phyloP scores from a whole-genome alignment of 2,329 filamentous ascomycete genomes.

The Curvularia sp. region DNA sequence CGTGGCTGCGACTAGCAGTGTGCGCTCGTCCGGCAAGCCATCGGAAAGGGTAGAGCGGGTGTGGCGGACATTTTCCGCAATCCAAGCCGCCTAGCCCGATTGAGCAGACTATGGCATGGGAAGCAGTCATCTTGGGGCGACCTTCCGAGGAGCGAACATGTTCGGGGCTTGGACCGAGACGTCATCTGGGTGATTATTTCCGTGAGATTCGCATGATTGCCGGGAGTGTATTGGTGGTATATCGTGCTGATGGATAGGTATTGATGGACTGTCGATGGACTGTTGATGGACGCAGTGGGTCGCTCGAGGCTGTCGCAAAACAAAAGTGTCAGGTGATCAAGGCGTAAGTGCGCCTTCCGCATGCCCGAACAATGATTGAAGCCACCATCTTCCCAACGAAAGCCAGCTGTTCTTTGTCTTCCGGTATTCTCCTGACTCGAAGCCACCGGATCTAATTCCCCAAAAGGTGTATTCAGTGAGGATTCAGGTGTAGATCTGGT shows the following conservation, averaged over 20 bases:
- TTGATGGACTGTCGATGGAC: background rate
- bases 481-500: background rate
- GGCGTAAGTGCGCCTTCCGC: slow-evolving; percentile 3
- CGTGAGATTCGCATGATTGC: background rate
- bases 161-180: background rate
- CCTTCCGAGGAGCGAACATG: background rate
- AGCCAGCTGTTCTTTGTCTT: background rate
- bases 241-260: background rate
- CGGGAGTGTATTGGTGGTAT: background rate
- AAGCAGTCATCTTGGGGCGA: slow-evolving; percentile 1
- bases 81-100: slow-evolving; percentile 19
- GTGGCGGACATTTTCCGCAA: slow-evolving; percentile 28
- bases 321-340: slow-evolving; percentile 6
- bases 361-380: slow-evolving; percentile 4
- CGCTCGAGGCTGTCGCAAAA: background rate
- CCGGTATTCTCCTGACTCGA: slow-evolving; percentile 2
- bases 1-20: slow-evolving; percentile 8
- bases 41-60: slow-evolving; percentile 21
- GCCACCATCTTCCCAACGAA: background rate
- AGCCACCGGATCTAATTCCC: background rate
- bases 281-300: background rate
- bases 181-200: background rate
- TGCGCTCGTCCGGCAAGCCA: slow-evolving; percentile 39
- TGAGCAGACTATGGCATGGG: slow-evolving; percentile 12
- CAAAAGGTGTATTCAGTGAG: background rate